phyloP scores from a whole-genome alignment of 352 stramenopile genomes.

The Lagenidium giganteum region DNA sequence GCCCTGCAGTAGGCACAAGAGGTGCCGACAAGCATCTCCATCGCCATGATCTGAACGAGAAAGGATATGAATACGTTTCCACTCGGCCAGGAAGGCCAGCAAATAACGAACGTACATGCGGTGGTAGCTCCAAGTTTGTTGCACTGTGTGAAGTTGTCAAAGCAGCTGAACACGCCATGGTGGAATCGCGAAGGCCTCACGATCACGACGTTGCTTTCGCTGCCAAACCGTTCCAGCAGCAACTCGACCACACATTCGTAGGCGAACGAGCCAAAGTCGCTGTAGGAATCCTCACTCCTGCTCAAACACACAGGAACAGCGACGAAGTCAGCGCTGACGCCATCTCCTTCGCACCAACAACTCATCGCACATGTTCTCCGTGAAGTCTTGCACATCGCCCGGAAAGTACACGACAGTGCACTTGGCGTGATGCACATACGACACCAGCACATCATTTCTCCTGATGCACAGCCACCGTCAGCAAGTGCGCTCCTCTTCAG shows the following conservation, averaged over 20 bases:
- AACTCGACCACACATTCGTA: slow-evolving; percentile 42
- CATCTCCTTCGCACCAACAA: slow-evolving; percentile 1
- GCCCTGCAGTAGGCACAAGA: no score
- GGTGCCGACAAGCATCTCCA: slow-evolving; percentile 1
- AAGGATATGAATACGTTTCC: no score
- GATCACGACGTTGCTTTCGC: slow-evolving; percentile 49
- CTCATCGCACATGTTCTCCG: slow-evolving; percentile 30
- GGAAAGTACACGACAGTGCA: slow-evolving; percentile 54
- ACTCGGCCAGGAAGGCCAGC: no score
- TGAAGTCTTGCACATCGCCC: slow-evolving; percentile 59
- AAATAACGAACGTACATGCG: slow-evolving; percentile 29
- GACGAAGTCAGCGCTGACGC: slow-evolving; percentile 1
- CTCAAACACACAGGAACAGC: not conserved
- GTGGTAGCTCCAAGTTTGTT: slow-evolving; percentile 50
- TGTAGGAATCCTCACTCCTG: slow-evolving; percentile 26
- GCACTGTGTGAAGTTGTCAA: slow-evolving; percentile 49
- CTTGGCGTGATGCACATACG: slow-evolving; percentile 18
- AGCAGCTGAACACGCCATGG: slow-evolving; percentile 50
- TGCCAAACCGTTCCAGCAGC: slow-evolving; percentile 47
- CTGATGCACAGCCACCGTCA: no score
- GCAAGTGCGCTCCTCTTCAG: no score
- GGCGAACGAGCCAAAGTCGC: slow-evolving; percentile 43
- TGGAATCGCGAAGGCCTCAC: slow-evolving; percentile 38
- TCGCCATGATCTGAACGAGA: no score
- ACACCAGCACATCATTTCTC: slow-evolving; percentile 59